Conservation (phyloP, 371 early-diverging fungal genomes). For the Mortierella sp. region DNA sequence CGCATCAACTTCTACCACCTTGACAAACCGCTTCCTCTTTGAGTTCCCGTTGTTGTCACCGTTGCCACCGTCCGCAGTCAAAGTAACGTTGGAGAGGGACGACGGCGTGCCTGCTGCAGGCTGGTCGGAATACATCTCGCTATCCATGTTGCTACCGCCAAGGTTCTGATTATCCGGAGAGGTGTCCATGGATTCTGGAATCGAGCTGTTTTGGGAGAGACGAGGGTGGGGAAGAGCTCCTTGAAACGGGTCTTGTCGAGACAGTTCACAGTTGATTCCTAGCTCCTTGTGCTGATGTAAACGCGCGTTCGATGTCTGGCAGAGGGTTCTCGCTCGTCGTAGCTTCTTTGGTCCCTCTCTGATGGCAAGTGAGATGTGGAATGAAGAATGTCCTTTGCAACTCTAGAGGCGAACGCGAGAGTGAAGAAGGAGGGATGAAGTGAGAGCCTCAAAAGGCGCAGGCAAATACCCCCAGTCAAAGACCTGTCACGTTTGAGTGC, state of each 20-base stretch:
- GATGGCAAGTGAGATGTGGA: conserved; percentile 5
- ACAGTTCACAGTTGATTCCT: conserved; percentile 4
- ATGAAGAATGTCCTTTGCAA: conserved; percentile 18
- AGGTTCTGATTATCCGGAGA: conserved; percentile 9
- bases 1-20: conserved; percentile 55
- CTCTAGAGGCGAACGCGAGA: neutral
- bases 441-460: neutral
- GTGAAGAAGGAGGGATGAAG: neutral
- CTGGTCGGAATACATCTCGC: conserved; percentile 33
- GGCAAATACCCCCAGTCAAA: neutral
- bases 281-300: conserved; percentile 27
- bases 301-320: conserved; percentile 7
- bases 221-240: conserved; percentile 31
- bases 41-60: conserved; percentile 33
- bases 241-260: conserved; percentile 4
- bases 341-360: neutral
- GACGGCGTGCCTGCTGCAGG: conserved; percentile 39
- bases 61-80: conserved; percentile 44
- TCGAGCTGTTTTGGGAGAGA: conserved; percentile 35
- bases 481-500: too few relatives aligned
- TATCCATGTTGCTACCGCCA: conserved; percentile 17
- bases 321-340: too few relatives aligned
- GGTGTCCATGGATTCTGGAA: conserved; percentile 48
- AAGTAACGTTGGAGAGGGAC: conserved; percentile 29
- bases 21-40: conserved; percentile 56